Conservation (phyloP, 768 basidiomycete species). For the Lactarius trivialis region DNA sequence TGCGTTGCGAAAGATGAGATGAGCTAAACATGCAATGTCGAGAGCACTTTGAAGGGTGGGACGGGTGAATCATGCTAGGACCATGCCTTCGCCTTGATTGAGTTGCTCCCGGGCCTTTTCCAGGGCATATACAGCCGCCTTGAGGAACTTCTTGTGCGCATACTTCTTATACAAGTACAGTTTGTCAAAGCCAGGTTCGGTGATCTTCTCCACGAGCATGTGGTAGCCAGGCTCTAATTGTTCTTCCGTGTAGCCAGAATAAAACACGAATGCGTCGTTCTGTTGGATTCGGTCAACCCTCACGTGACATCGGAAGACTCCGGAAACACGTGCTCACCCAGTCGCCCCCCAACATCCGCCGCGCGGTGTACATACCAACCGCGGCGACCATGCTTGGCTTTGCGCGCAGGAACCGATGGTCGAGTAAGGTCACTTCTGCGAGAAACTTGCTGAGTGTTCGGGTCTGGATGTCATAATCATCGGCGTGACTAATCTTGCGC, state of each 20-base stretch:
- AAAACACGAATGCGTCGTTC: conserved; percentile 87
- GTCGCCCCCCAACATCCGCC: conserved; percentile 88
- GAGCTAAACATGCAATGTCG: conserved; percentile 7
- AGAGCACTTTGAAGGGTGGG: conserved; percentile 1
- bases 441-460: conserved; percentile 96
- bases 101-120: conserved; percentile 55
- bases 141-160: conserved; percentile 95
- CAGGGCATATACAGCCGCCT: conserved; percentile 74
- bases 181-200: conserved; percentile 70
- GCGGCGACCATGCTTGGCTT: conserved; percentile 94
- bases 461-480: conserved; percentile 97
- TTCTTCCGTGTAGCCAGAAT: conserved; percentile 87
- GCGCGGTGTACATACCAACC: conserved; percentile 94
- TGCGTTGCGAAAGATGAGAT: conserved; percentile 15
- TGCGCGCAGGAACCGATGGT: conserved; percentile 85
- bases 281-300: conserved; percentile 34
- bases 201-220: conserved; percentile 77
- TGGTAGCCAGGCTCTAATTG: conserved; percentile 78
- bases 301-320: conserved; percentile 24
- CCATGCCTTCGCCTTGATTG: conserved; percentile 22
- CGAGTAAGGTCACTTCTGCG: conserved; percentile 91
- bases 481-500: conserved; percentile 95
- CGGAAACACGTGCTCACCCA: conserved; percentile 66
- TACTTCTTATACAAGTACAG: conserved; percentile 95
- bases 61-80: conserved; percentile 17